Evolutionary conservation across 2,329 filamentous ascomycete genomes (phyloP).

Genomic region (Sclerotinia nivalis): DNA sequence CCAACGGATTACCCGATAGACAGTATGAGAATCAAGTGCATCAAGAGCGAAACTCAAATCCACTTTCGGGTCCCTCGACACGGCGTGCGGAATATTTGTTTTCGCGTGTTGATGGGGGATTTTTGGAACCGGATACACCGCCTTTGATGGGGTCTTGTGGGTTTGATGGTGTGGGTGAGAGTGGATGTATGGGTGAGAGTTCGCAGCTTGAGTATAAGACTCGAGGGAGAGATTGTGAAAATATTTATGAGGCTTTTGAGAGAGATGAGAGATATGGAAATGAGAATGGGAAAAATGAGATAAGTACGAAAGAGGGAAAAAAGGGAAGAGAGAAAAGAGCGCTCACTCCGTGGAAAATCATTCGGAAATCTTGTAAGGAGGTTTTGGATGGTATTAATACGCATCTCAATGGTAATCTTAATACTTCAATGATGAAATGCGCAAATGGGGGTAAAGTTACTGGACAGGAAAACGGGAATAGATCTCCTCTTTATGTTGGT

Average conservation of each 20-base stretch:
- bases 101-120: not conserved
- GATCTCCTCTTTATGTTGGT: not conserved
- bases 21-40: not conserved
- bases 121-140: not conserved
- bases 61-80: not conserved
- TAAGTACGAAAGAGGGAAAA: not conserved
- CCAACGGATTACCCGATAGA: not conserved
- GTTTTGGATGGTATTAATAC: not conserved
- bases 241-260: no score
- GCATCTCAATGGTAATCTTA: no score
- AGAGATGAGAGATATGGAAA: not conserved
- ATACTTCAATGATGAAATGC: not conserved
- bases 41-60: not conserved
- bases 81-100: not conserved
- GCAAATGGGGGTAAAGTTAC: no score
- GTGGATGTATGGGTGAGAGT: no score
- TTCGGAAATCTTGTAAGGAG: not conserved
- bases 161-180: no score
- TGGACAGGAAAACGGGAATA: not conserved
- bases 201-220: not conserved
- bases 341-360: not conserved
- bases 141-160: not conserved
- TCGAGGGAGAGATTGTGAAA: no score
- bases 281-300: not conserved
- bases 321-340: not conserved